Percentiles rank a stretch among this genome's conserved stretches.
phyloP scores from a whole-genome alignment of 768 basidiomycete species.

The Rhizopogon roseolus region DNA sequence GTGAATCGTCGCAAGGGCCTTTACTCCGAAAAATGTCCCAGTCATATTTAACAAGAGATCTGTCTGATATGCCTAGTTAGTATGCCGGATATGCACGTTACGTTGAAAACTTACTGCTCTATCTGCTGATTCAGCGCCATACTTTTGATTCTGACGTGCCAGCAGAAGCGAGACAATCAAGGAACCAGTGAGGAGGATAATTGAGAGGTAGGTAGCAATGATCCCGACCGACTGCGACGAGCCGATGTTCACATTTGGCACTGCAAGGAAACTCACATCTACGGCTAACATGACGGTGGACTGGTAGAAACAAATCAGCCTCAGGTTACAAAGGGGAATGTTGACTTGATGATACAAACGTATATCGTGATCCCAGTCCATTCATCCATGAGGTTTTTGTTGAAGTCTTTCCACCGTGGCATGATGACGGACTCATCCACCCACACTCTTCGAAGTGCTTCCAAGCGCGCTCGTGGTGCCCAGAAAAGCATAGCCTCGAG shows the following conservation, averaged over 20 bases:
- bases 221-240: slow-evolving; percentile 10
- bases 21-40: slow-evolving; percentile 16
- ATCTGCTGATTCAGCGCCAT: slow-evolving; percentile 13
- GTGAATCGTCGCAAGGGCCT: slow-evolving; percentile 26
- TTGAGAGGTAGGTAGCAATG: slow-evolving; percentile 36
- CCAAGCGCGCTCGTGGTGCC: slow-evolving; percentile 2
- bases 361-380: slow-evolving; percentile 46
- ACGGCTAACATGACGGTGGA: slow-evolving; percentile 48
- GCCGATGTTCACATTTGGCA: slow-evolving; percentile 33
- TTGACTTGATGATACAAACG: slow-evolving; percentile 25
- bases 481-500: slow-evolving; percentile 3
- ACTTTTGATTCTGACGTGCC: slow-evolving; percentile 30
- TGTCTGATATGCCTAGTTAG: slow-evolving; percentile 9
- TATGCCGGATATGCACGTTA: neutral
- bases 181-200: slow-evolving; percentile 29
- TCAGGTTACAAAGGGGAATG: neutral
- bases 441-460: neutral
- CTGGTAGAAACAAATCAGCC: slow-evolving; percentile 18
- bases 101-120: slow-evolving; percentile 24
- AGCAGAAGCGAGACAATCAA: slow-evolving; percentile 32
- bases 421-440: slow-evolving; percentile 20
- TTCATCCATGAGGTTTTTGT: slow-evolving; percentile 37
- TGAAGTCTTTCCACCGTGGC: slow-evolving; percentile 35
- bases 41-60: slow-evolving; percentile 16
- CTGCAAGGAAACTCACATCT: slow-evolving; percentile 50